Base-by-base conservation (phyloP, 257 asterid species). In the Mitragyna speciosa region DNA sequence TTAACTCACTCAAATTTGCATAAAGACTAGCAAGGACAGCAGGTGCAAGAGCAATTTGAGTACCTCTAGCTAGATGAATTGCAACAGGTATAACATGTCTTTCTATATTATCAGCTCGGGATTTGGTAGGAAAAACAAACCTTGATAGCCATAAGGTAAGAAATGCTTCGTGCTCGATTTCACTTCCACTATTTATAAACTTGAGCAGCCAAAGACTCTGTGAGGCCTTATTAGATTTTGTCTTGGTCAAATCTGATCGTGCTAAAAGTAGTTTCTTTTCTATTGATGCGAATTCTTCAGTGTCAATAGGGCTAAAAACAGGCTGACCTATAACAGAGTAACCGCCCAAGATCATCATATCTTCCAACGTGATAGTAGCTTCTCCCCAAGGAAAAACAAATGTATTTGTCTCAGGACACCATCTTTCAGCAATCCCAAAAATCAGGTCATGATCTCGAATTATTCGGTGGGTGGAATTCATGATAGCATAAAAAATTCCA, bases 371-470 rank as follows among this genome's bases (percentile, higher is more conserved):
- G 20, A 89, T 65, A 2, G 87, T 87, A 5, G 88, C 82, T 81
- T 85, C 92, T 7, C 92, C 92, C 90, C 90, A 89, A 0, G 87
- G 87, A 52, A 89, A 89, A 8, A 87, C 14, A n/a, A 87, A 89
- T 0, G 87, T 83, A 71, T 84, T 87, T 4, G 92, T 87, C 17
- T 76, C 85, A 11, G 86, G 67, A 59, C 72, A 69, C 92, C 92
- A 89, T 36, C 83, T 84, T 33, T 86, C 87, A 2, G 74, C 86
- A 28, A 89, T 30, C 9, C 79, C 83, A 0, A 72, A n/a, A 47
- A 89, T 70, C 30, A 89, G 49, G 10, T 84, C 82, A 0, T 73
- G 41, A 14, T 83, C 67, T 22, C 15, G 22, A 15, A 28, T 28
- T 5, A 83, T 75, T 26, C 9, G 74, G 17, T 70, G 61, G 0